A percentile compares a stretch with the other conserved stretches of the same genome.
Evolutionary conservation across 2,329 filamentous ascomycete species (phyloP).

Genomic region (Capronia epimyces): DNA sequence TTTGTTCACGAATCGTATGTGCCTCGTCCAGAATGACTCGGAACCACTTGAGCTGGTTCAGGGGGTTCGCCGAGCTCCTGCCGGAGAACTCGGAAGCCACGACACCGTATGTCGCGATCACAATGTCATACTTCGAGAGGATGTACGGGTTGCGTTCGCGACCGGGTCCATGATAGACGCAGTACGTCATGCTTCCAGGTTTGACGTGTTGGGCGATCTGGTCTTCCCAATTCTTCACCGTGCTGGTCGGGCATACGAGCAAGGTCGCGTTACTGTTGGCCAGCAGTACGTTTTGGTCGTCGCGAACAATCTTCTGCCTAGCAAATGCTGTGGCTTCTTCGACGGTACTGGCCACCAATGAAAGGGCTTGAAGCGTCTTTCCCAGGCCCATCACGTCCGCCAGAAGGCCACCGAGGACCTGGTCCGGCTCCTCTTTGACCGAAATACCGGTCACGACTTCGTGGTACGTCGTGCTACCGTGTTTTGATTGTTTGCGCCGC

Average conservation of each 20-base stretch:
- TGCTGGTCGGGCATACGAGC: constrained; percentile 82
- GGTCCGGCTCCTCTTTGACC: constrained; percentile 54
- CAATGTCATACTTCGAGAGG: constrained; percentile 69
- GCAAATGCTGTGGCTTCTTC: constrained; percentile 60
- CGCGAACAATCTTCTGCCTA: constrained; percentile 33
- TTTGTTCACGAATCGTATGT: constrained; percentile 84
- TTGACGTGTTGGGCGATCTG: constrained; percentile 80
- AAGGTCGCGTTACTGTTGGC: constrained; percentile 74
- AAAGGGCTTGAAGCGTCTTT: constrained; percentile 79
- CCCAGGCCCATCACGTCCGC: constrained; percentile 88
- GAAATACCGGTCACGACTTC: constrained; percentile 80
- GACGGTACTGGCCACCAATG: constrained; percentile 64
- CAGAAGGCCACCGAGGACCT: constrained; percentile 67
- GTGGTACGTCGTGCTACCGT: constrained; percentile 60
- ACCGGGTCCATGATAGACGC: constrained; percentile 80
- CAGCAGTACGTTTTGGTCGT: constrained; percentile 41
- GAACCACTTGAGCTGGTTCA: constrained; percentile 83
- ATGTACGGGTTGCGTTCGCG: constrained; percentile 63
- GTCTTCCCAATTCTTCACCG: constrained; percentile 88
- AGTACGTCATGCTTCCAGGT: constrained; percentile 59
- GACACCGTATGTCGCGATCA: constrained; percentile 90
- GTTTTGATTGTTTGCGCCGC: constrained; percentile 56
- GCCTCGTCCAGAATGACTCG: constrained; percentile 91
- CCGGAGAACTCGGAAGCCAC: constrained; percentile 71
- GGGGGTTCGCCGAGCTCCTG: constrained; percentile 49